Evolutionary conservation across 345 rosid species (phyloP).

Genomic region (Anastatica hierochuntica): DNA sequence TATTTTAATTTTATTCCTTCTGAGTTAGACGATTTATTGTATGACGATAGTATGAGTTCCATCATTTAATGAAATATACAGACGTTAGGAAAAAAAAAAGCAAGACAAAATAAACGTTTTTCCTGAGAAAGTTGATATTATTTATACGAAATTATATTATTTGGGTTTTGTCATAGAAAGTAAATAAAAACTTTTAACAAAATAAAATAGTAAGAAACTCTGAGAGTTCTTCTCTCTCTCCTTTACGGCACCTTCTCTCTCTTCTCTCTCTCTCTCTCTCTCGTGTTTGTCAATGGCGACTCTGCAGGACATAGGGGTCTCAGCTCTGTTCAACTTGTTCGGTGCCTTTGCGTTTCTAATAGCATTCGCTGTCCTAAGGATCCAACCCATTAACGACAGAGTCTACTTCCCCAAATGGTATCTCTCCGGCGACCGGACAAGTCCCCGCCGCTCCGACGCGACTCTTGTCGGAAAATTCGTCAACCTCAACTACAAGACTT

Average conservation of each 20-base stretch:
- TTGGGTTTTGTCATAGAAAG: too few species aligned
- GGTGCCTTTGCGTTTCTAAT: slow-evolving; percentile 66
- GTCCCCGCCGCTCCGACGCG: slow-evolving; percentile 51
- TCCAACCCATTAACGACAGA: slow-evolving; percentile 90
- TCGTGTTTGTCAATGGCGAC: slow-evolving; percentile 56
- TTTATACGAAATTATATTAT: too few species aligned
- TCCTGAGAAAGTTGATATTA: too few species aligned
- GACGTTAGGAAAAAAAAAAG: too few species aligned
- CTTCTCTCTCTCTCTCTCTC: background rate
- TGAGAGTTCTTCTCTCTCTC: background rate
- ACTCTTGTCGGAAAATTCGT: slow-evolving; percentile 67
- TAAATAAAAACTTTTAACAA: too few species aligned
- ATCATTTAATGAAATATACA: too few species aligned
- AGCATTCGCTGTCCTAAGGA: slow-evolving; percentile 78
- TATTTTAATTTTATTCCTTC: too few species aligned
- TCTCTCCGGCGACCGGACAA: slow-evolving; percentile 47
- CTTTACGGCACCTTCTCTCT: background rate
- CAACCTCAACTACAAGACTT: slow-evolving; percentile 63
- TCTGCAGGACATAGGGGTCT: slow-evolving; percentile 74
- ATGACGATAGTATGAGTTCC: too few species aligned
- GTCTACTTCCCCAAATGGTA: too few species aligned
- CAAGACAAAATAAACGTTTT: too few species aligned
- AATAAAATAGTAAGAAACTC: too few species aligned
- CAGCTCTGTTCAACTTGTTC: slow-evolving; percentile 69
- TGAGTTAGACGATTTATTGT: too few species aligned